Base-by-base conservation (phyloP, 139 green algal genomes). In the Diplosphaera chodatii region DNA sequence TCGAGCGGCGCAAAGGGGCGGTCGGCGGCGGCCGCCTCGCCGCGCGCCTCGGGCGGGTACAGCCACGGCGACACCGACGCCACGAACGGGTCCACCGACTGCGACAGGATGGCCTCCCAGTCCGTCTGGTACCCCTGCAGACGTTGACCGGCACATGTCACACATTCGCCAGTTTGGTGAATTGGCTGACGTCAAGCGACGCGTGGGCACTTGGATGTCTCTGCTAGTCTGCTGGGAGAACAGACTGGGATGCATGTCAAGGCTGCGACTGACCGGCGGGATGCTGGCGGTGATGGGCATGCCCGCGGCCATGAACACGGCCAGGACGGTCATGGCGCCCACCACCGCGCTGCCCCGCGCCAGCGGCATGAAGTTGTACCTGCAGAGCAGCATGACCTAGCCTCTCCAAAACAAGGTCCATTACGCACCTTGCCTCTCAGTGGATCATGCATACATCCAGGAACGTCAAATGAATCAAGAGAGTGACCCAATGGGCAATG, bases 331-430 rank as follows among this genome's bases (percentile, higher is more conserved):
- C 32, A 90, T 89, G 78, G 94, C 94, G 32, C 93, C 92, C 56
- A 88, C 88, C 1, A 88, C 88, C 21, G 93, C 93, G 0, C 88
- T 94, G 70, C 93, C 92, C 16, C 93, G 84, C 13, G 90, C 91
- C 70, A 98, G 82, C 15, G 93, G 93, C 92, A 97, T 98, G 87
- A 98, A 97, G 79, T 97, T 98, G 87, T 97, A 98, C 82, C 78
- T 77, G 71, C 77, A n/a, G n/a, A n/a, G n/a, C n/a, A n/a, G n/a
- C n/a, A n/a, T n/a, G n/a, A n/a, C n/a, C n/a, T n/a, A n/a, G n/a
- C n/a, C n/a, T n/a, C n/a, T n/a, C n/a, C n/a, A n/a, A n/a, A n/a
- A n/a, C n/a, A n/a, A n/a, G n/a, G n/a, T n/a, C n/a, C n/a, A n/a
- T n/a, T n/a, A n/a, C n/a, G n/a, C n/a, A n/a, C n/a, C n/a, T n/a